phyloP scores from a whole-genome alignment of 164 flowering plant species.

The Hamamelis virginiana region DNA sequence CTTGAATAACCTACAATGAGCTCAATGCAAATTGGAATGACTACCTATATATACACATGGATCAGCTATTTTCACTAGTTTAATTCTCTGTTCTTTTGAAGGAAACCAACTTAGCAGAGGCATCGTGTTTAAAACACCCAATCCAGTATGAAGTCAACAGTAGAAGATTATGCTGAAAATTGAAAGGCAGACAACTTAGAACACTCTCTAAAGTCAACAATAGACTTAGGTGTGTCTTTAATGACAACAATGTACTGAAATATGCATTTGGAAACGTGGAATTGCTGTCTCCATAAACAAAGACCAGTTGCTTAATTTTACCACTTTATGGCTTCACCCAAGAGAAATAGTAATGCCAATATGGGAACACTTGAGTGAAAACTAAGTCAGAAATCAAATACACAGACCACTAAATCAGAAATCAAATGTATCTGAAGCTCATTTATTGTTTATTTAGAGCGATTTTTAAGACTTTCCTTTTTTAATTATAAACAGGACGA shows the following conservation, averaged over 20 bases:
- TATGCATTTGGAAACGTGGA: too few relatives aligned
- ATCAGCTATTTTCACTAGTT: not conserved
- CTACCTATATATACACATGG: not conserved
- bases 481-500: too few relatives aligned
- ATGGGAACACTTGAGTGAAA: too few relatives aligned
- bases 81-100: not conserved
- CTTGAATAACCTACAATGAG: slow-evolving; percentile 59
- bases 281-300: not conserved
- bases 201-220: not conserved
- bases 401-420: too few relatives aligned
- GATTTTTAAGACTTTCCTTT: too few relatives aligned
- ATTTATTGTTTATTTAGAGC: too few relatives aligned
- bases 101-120: not conserved
- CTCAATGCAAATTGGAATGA: not conserved
- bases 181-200: not conserved
- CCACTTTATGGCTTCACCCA: not conserved
- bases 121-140: not conserved
- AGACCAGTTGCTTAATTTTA: not conserved
- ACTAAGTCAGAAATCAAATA: not conserved
- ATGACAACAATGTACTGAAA: too few relatives aligned
- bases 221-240: not conserved
- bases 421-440: too few relatives aligned
- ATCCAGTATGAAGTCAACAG: not conserved
- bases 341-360: too few relatives aligned
- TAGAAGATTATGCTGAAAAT: not conserved